Conservation (phyloP, 2,329 filamentous ascomycete genomes). For the Pseudocercospora ulei region DNA sequence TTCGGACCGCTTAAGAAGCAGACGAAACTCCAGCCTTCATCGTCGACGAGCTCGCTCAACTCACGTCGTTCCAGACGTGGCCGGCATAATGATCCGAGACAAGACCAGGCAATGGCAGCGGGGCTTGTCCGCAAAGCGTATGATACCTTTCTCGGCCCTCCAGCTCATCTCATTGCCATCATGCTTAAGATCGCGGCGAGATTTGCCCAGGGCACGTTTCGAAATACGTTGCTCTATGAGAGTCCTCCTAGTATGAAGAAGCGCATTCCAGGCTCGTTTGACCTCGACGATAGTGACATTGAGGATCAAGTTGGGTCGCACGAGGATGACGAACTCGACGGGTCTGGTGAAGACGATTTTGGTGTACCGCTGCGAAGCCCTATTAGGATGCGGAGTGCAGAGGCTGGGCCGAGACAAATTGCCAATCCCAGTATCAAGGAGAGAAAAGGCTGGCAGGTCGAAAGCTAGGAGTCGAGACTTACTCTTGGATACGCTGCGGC, state of each 20-base stretch:
- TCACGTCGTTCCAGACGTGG: slow-evolving; percentile 9
- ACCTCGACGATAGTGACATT: slow-evolving; percentile 48
- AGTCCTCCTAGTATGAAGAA: slow-evolving; percentile 35
- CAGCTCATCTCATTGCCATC: slow-evolving; percentile 63
- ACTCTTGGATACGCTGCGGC: background rate
- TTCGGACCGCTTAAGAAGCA: slow-evolving; percentile 35
- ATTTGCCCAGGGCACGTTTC: slow-evolving; percentile 48
- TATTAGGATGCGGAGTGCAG: slow-evolving; percentile 23
- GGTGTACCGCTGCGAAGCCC: slow-evolving; percentile 41
- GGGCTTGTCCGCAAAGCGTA: slow-evolving; percentile 66
- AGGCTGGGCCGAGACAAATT: slow-evolving; percentile 12
- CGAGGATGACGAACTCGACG: slow-evolving; percentile 32
- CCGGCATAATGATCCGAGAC: slow-evolving; percentile 9
- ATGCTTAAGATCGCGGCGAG: slow-evolving; percentile 73
- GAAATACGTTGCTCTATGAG: slow-evolving; percentile 24
- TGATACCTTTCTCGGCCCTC: slow-evolving; percentile 68
- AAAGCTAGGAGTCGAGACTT: slow-evolving; percentile 6
- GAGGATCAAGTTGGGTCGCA: slow-evolving; percentile 31
- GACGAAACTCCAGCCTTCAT: slow-evolving; percentile 37
- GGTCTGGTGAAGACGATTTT: slow-evolving; percentile 46
- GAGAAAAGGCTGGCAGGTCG: slow-evolving; percentile 8
- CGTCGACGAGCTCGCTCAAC: slow-evolving; percentile 20
- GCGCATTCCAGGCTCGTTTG: slow-evolving; percentile 53
- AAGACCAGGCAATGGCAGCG: slow-evolving; percentile 23
- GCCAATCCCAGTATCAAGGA: slow-evolving; percentile 8